Evolutionary conservation across 2,329 filamentous ascomycete species (phyloP).

Genomic region (Lachnellula hyalina): DNA sequence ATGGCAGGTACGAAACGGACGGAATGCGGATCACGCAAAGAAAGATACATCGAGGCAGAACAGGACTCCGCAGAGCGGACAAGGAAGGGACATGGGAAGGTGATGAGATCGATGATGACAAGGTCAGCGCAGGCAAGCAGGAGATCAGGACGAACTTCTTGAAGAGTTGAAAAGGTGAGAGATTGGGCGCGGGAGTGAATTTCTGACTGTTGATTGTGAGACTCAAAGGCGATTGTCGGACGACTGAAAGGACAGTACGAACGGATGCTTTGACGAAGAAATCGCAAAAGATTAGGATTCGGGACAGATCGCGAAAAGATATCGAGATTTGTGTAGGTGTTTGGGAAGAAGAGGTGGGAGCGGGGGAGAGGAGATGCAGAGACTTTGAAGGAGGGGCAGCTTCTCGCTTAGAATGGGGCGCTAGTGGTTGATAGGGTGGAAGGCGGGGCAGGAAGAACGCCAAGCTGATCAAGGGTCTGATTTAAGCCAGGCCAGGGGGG

Average conservation of each 20-base stretch:
- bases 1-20: conserved; percentile 28
- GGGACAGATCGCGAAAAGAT: conserved; percentile 13
- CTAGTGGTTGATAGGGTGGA: too few species aligned
- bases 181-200: conserved; percentile 3
- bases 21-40: conserved; percentile 29
- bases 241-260: conserved; percentile 32
- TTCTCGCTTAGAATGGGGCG: too few species aligned
- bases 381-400: too few species aligned
- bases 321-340: conserved; percentile 4
- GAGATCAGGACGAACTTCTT: conserved; percentile 34
- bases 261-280: conserved; percentile 10
- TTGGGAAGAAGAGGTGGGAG: conserved; percentile 18
- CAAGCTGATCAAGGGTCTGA: too few species aligned
- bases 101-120: conserved; percentile 23
- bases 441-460: too few species aligned
- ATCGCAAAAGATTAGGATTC: conserved; percentile 11
- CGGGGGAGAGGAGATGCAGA: conserved; percentile 17
- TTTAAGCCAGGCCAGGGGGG: too few species aligned
- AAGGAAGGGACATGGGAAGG: conserved; percentile 27
- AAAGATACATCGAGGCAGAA: conserved; percentile 34
- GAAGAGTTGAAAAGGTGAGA: conserved; percentile 19
- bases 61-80: conserved; percentile 29
- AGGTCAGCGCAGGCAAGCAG: conserved; percentile 31
- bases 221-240: conserved; percentile 9
- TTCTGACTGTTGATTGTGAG: not conserved